Evolutionary conservation across 2,329 filamentous ascomycete species (phyloP), one percentile per base, ranked within the genome.

Genomic region (Fusarium papillatum): DNA sequence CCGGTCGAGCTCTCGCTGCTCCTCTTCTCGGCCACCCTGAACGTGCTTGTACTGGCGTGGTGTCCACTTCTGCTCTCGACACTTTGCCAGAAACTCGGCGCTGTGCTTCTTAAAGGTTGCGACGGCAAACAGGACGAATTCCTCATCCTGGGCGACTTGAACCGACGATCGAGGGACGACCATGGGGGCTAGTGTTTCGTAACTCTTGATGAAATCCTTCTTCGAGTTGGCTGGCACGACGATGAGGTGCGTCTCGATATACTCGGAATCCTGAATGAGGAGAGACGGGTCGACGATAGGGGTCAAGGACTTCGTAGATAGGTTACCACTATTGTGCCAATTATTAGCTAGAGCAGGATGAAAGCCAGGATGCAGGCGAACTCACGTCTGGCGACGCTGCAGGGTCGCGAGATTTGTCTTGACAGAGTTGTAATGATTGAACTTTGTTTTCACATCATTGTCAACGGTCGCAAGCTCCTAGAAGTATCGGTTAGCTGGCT

Each of bases 391-490:
- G 85, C 94, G 96, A 78, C 96, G 92, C 84, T 98, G 93, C 64
- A 98, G 88, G 26, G 93, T 88, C 38, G 94, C 92, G 55, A 98
- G 91, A 76, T 93, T 96, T 66, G 94, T 94, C 87, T 98, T 98
- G 82, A 96, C 92, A 73, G 93, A 90, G 86, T 96, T 98, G 88
- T 98, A 98, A 86, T 98, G 96, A 84, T 91, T 95, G 87, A 96
- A 96, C 85, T 98, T 98, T 81, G 91, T 90, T 84, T 98, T 98
- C 85, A 98, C 95, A 83, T 98, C 97, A 84, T 95, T 98, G 87
- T 99, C 97, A 82, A 98, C 95, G 68, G 95, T 97, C 73, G 93
- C 90, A 66, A 98, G 91, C 87, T 98, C 97, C 94, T 97, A 57
- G 43, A 68, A 41, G 62, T 63, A 16, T 17, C 50, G 22, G 64